phyloP scores from a whole-genome alignment of 805 yeast genomes.

The Ogataea methanolica region DNA sequence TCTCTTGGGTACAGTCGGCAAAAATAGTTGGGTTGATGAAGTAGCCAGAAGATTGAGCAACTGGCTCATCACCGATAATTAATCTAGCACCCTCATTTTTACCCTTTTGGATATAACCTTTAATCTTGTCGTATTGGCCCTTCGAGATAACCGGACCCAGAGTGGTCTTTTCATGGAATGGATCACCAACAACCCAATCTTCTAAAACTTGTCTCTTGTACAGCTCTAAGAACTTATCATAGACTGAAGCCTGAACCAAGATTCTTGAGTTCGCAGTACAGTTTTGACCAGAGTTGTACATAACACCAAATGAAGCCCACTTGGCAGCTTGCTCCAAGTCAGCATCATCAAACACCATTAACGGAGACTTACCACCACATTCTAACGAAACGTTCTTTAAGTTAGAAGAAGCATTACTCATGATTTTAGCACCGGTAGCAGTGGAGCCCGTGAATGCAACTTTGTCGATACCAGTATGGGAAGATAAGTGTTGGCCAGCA shows the following conservation, averaged over 20 bases:
- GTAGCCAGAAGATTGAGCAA: slow-evolving; percentile 50
- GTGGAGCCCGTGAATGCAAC: slow-evolving; percentile 67
- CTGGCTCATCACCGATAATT: slow-evolving; percentile 37
- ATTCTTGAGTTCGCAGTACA: slow-evolving; percentile 66
- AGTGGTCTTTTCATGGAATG: slow-evolving; percentile 42
- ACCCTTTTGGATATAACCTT: slow-evolving; percentile 40
- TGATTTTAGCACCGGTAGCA: slow-evolving; percentile 61
- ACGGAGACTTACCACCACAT: slow-evolving; percentile 72
- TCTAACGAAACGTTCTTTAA: slow-evolving; percentile 63
- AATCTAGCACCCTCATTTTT: slow-evolving; percentile 45
- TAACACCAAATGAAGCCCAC: slow-evolving; percentile 64
- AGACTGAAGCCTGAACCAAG: slow-evolving; percentile 50
- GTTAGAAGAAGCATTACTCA: slow-evolving; percentile 54
- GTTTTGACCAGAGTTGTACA: slow-evolving; percentile 63
- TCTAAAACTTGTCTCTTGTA: slow-evolving; percentile 42
- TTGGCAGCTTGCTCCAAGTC: slow-evolving; percentile 60
- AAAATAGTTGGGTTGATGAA: slow-evolving; percentile 75
- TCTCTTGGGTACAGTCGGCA: slow-evolving; percentile 59
- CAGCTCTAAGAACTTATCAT: slow-evolving; percentile 45
- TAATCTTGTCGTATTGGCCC: slow-evolving; percentile 50
- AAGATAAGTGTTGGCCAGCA: slow-evolving; percentile 65
- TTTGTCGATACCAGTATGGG: slow-evolving; percentile 54
- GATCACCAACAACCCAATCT: slow-evolving; percentile 53
- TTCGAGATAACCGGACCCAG: slow-evolving; percentile 63
- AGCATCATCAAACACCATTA: slow-evolving; percentile 59